Conservation (phyloP, 2,329 filamentous ascomycete genomes). For the Thielaviopsis euricoi region DNA sequence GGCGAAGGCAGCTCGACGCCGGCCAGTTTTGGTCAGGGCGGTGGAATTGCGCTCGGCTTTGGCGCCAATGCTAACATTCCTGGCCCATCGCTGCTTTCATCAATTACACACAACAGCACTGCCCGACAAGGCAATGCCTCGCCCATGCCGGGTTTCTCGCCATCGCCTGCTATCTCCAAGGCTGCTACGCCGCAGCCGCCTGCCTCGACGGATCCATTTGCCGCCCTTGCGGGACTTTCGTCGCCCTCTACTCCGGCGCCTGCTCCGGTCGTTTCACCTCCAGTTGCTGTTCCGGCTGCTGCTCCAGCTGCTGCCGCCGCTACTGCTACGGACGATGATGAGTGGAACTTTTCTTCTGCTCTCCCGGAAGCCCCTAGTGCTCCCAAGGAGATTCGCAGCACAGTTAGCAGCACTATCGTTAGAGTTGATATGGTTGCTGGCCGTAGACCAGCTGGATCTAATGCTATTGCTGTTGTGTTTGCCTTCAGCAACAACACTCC, state of each 20-base stretch:
- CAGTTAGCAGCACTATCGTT: conserved; percentile 53
- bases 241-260: conserved; percentile 16
- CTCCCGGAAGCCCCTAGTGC: conserved; percentile 44
- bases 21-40: conserved; percentile 50
- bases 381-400: conserved; percentile 44
- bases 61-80: conserved; percentile 52
- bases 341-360: conserved; percentile 86
- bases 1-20: conserved; percentile 32
- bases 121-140: conserved; percentile 26
- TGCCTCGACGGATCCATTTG: conserved; percentile 31
- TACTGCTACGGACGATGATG: conserved; percentile 53
- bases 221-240: conserved; percentile 24
- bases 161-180: conserved; percentile 17
- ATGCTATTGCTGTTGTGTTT: conserved; percentile 53
- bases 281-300: conserved; percentile 16
- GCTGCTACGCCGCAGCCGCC: conserved; percentile 16
- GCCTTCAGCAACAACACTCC: conserved; percentile 70
- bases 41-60: conserved; percentile 70
- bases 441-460: conserved; percentile 33
- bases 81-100: conserved; percentile 47
- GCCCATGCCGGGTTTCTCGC: conserved; percentile 29
- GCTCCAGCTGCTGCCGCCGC: conserved; percentile 21
- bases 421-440: conserved; percentile 58
- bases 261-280: conserved; percentile 15
- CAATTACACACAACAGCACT: conserved; percentile 42